Base-by-base conservation (phyloP, 1,284 basidiomycete species). In the Apiotrichum laibachii region DNA sequence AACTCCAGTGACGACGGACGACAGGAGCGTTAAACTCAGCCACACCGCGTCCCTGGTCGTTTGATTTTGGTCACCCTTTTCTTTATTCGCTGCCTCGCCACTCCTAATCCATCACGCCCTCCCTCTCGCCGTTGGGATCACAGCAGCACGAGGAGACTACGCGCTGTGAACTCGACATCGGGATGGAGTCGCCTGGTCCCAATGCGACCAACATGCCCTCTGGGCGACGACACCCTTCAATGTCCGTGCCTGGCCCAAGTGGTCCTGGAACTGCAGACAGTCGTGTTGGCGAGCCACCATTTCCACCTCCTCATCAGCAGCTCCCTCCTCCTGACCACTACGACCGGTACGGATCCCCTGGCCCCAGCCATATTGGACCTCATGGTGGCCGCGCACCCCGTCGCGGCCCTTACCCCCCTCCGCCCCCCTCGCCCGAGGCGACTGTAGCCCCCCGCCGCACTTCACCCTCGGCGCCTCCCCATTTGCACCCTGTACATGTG, bases 181-280 rank as follows among this genome's bases (percentile, higher is more conserved):
- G 6, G 47, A 49, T 49, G 47, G 47, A 49, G 34, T 49, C 47
- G 47, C 47, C 47, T 33, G 47, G 47, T 37, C 47, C 33, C 31
- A 21, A 21, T 26, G 9, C 45, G 6, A 46, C 19, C 22, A 34
- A 37, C 47, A 49, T 49, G 33, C n/a, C 47, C 10, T 11, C 47
- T 2, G n/a, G 47, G n/a, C 31, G 47, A 12, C 31, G 33, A 49
- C 47, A 19, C 47, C 47, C 31, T 10, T 44, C 43, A 8, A 7
- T 44, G 34, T 49, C 47, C 8, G 34, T 35, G n/a, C n/a, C 47
- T 21, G 47, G 47, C n/a, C 18, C 45, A 1, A 47, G 31, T 2
- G 10, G 19, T 21, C 9, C 47, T 35, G 33, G 10, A 15, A 33
- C n/a, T 5, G 16, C n/a, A 21, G 34, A 49, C 33, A 13, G 13